Percentiles rank a stretch among this genome's conserved stretches.
Conservation (phyloP, 208 protist genomes). For the Acanthamoeba lenticulata region DNA sequence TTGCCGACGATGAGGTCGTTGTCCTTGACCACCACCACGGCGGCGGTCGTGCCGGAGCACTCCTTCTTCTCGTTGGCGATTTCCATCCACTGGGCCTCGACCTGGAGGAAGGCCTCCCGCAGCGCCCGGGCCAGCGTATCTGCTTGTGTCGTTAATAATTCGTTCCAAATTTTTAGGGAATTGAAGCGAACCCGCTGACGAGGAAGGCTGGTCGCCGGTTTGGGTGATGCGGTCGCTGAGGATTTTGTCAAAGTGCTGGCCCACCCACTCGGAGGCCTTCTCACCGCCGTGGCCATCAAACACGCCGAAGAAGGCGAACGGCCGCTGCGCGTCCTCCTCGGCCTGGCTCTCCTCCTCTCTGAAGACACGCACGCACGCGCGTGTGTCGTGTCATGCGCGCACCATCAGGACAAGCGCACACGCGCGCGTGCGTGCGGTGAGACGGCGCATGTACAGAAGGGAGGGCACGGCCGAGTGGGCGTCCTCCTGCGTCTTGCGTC, state of each 20-base stretch:
- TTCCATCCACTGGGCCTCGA: slow-evolving; percentile 17
- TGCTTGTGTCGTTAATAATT: background rate
- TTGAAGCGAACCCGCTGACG: background rate
- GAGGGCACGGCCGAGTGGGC: slow-evolving; percentile 35
- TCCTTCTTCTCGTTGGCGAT: slow-evolving; percentile 28
- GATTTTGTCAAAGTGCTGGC: slow-evolving; percentile 17
- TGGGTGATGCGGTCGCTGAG: background rate
- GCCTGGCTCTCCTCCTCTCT: background rate
- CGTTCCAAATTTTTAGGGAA: background rate
- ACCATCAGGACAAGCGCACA: too few species aligned
- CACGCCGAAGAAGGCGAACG: slow-evolving; percentile 63
- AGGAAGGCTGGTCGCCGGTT: background rate
- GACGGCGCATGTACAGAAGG: background rate
- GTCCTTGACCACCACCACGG: slow-evolving; percentile 60
- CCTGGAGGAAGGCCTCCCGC: background rate
- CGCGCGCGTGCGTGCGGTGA: too few species aligned
- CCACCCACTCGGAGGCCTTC: slow-evolving; percentile 37
- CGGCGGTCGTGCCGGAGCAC: slow-evolving; percentile 48
- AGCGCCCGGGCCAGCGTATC: background rate
- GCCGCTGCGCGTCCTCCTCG: background rate
- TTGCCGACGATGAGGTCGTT: slow-evolving; percentile 47
- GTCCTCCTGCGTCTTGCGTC: slow-evolving; percentile 57
- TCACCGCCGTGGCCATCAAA: slow-evolving; percentile 62
- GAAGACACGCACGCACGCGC: background rate
- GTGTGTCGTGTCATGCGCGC: too few species aligned